Percentiles rank a stretch among this genome's conserved stretches.
phyloP scores from a whole-genome alignment of 306 rosid species.

The Elaeagnus macrophylla region DNA sequence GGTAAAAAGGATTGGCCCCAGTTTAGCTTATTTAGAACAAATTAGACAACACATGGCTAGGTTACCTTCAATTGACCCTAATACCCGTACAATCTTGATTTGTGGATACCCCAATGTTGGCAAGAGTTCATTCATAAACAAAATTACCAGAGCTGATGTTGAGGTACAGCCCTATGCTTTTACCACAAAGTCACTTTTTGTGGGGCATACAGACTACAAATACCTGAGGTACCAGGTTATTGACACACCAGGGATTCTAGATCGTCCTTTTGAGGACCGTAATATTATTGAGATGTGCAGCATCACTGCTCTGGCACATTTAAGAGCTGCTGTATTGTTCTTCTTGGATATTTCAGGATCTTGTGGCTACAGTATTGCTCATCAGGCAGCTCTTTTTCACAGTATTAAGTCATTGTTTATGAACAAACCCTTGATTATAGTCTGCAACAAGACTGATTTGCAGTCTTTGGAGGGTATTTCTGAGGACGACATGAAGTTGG shows the following conservation, averaged over 20 bases:
- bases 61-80: conserved; percentile 80
- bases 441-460: conserved; percentile 74
- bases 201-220: conserved; percentile 82
- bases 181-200: conserved; percentile 81
- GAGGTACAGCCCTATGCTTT: conserved; percentile 93
- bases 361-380: conserved; percentile 77
- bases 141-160: conserved; percentile 82
- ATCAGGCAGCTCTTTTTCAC: conserved; percentile 81
- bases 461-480: conserved; percentile 67
- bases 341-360: conserved; percentile 85
- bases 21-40: conserved; percentile 85
- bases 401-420: conserved; percentile 47
- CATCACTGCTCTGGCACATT: conserved; percentile 83
- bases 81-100: conserved; percentile 61
- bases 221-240: conserved; percentile 85
- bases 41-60: conserved; percentile 91
- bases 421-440: conserved; percentile 35
- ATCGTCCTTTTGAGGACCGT: conserved; percentile 82
- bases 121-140: conserved; percentile 86
- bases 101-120: conserved; percentile 95
- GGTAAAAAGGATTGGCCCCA: conserved; percentile 71
- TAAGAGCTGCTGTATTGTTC: conserved; percentile 83
- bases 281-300: conserved; percentile 94
- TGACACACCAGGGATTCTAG: conserved; percentile 87
- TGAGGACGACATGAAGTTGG: conserved; percentile 72